Percentiles rank a stretch among this genome's conserved stretches.
Conservation (phyloP, 441 rosid genomes). For the Lepidium campestre region DNA sequence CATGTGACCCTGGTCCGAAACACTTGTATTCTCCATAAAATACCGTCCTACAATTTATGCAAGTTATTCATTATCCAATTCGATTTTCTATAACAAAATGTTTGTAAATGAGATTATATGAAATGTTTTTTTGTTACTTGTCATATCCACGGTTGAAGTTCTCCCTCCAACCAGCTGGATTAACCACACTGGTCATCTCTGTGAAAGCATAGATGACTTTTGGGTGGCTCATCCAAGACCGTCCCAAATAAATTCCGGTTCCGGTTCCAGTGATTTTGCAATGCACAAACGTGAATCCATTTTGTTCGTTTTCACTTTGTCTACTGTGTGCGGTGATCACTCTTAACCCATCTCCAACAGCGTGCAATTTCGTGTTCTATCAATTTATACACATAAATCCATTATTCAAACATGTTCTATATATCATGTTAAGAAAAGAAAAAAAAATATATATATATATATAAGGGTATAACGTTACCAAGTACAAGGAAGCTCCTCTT, state of each 20-base stretch:
- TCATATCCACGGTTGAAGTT: conserved; percentile 29
- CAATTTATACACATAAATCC: background rate
- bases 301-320: conserved; percentile 21
- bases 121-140: conserved; percentile 26
- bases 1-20: conserved; percentile 41
- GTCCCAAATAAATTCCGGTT: conserved; percentile 38
- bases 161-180: conserved; percentile 50
- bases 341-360: conserved; percentile 26
- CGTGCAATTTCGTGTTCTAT: conserved; percentile 36
- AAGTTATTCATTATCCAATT: background rate
- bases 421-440: background rate
- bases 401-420: background rate
- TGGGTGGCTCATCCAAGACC: conserved; percentile 59
- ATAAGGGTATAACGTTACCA: conserved; percentile 46
- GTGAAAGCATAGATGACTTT: conserved; percentile 47
- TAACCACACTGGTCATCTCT: conserved; percentile 32
- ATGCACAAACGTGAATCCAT: conserved; percentile 58
- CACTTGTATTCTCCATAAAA: conserved; percentile 54
- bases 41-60: conserved; percentile 24
- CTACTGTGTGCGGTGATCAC: conserved; percentile 60
- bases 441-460: too few relatives aligned
- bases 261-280: conserved; percentile 42
- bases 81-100: background rate
- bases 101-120: background rate
- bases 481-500: conserved; percentile 56